These are phyloP conservation scores for Suhomyces sp. DNA, from an alignment of 805 yeast genomes.

Conservation along the genomic window DNA sequence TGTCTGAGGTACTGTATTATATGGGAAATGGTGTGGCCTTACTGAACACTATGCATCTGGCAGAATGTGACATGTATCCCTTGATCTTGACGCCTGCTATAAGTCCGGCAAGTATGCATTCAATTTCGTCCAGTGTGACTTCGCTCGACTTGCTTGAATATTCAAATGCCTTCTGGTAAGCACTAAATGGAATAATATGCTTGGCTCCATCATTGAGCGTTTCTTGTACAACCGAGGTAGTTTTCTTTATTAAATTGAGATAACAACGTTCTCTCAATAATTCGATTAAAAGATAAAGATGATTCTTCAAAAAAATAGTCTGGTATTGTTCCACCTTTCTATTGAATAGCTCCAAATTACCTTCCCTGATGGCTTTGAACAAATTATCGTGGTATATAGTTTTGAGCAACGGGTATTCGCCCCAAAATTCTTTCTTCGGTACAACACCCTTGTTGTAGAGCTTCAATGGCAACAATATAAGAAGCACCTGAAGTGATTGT, in stretches of 20 bases:
- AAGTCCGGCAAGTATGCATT: constrained; percentile 66
- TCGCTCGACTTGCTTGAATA: constrained; percentile 16
- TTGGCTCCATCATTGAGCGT: constrained; percentile 27
- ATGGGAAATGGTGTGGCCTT: constrained; percentile 76
- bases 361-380: constrained; percentile 48
- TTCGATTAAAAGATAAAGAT: constrained; percentile 60
- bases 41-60: constrained; percentile 71
- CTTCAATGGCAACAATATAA: constrained; percentile 63
- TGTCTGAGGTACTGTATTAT: too few relatives aligned
- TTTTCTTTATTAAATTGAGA: constrained; percentile 49
- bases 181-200: constrained; percentile 41
- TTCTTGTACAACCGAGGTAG: constrained; percentile 21
- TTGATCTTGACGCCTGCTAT: constrained; percentile 61
- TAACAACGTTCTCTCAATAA: constrained; percentile 51
- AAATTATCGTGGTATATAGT: constrained; percentile 46
- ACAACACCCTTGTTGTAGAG: constrained; percentile 47
- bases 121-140: constrained; percentile 42
- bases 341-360: constrained; percentile 58
- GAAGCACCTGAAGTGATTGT: constrained; percentile 49
- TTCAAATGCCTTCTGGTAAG: constrained; percentile 46
- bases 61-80: constrained; percentile 80
- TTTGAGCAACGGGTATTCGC: constrained; percentile 39
- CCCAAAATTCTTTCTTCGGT: constrained; percentile 45
- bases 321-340: constrained; percentile 44
- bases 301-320: constrained; percentile 51